Evolutionary conservation across 2,329 filamentous ascomycete genomes (phyloP), one percentile per base, ranked within the genome.

Genomic region (Phialophora verrucosa): DNA sequence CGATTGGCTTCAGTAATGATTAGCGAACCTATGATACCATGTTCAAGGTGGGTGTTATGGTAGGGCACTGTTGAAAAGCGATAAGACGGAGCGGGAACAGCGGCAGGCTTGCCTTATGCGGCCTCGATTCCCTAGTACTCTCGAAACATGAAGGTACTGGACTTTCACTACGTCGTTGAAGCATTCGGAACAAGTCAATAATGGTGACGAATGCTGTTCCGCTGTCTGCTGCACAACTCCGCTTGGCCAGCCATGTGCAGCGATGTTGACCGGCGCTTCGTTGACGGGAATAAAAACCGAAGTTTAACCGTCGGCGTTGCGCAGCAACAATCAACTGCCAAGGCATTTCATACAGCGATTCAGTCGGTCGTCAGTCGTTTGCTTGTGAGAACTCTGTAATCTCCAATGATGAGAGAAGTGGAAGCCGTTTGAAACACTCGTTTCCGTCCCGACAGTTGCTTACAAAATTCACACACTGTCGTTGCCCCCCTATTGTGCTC

Each of bases 1-100:
- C 10, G 47, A 35, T 11, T 42, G 55, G 27, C n/a, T 38, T 38
- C 53, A 23, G 44, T n/a, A 31, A 25, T 25, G 17, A 54, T 55
- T 55, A 62, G 60, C 53, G 60, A 62, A 62, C 31, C 35, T 53
- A 50, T 31, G 50, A 44, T 55, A 27, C 38, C 23, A 14, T 32
- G 60, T 51, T 25, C 25, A 27, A 60, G 20, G 29, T 20, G 35
- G 27, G 25, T 54, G 59, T 51, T 42, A n/a, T 35, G 53, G 53
- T 35, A 38, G 50, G 31, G 23, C 31, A 44, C 14, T 42, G 6
- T 20, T 49, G 29, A 44, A 38, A 23, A 31, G 32, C 3, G 25
- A 29, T 35, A 12, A 8, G 17, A 27, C 35, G 44, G 42, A 29
- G 17, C 20, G 25, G 57, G 49, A 20, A 51, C 49, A 51, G 49